phyloP scores from a whole-genome alignment of 805 yeast genomes.

The Wickerhamomyces strasburgensis region DNA sequence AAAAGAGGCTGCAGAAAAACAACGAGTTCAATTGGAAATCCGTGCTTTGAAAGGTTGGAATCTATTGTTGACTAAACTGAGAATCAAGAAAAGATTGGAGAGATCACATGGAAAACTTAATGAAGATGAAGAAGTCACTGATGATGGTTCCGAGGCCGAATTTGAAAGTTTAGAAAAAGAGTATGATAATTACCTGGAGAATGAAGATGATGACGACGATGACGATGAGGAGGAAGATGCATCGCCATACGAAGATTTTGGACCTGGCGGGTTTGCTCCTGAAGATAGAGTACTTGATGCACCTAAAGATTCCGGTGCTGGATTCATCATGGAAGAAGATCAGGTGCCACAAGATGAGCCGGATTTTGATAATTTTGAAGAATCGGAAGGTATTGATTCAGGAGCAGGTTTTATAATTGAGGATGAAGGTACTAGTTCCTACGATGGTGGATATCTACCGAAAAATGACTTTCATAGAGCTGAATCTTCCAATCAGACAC shows the following conservation, averaged over 20 bases:
- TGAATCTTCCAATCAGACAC: neutral
- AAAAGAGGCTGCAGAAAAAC: conserved; percentile 38
- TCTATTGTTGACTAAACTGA: conserved; percentile 37
- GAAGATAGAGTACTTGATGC: conserved; percentile 10
- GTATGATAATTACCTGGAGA: conserved; percentile 19
- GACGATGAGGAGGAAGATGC: conserved; percentile 7
- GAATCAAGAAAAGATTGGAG: conserved; percentile 39
- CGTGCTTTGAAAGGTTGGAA: conserved; percentile 45
- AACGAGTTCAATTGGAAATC: conserved; percentile 38
- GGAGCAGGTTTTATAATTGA: conserved; percentile 28
- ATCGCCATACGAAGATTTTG: neutral
- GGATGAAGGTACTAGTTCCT: conserved; percentile 1
- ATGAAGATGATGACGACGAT: conserved; percentile 18
- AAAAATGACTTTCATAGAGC: neutral
- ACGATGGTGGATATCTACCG: too few relatives aligned
- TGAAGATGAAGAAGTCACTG: conserved; percentile 8
- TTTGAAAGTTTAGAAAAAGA: conserved; percentile 15
- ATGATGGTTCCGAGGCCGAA: conserved; percentile 9
- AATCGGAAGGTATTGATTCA: neutral
- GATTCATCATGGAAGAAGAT: neutral
- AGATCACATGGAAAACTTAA: conserved; percentile 37
- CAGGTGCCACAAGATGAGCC: neutral
- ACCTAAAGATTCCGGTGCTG: neutral
- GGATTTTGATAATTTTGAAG: neutral
- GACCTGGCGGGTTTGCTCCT: conserved; percentile 14